phyloP scores from a whole-genome alignment of 305 asterid genomes.

The Fraxinus baroniana region DNA sequence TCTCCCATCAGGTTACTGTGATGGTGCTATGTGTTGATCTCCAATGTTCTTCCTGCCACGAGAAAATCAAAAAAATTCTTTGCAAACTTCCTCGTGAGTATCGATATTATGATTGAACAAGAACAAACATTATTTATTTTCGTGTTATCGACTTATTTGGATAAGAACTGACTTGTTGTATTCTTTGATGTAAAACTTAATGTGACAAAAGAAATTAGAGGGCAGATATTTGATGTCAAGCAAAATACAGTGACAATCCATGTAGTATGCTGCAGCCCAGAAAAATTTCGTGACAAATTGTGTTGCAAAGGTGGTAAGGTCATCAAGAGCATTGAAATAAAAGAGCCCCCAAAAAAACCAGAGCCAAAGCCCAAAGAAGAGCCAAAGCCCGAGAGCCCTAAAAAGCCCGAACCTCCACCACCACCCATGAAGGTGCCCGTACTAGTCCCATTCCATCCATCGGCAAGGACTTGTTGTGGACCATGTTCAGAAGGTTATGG shows the following conservation, averaged over 20 bases:
- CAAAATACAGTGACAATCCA: conserved; percentile 41
- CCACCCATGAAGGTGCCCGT: conserved; percentile 24
- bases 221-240: conserved; percentile 52
- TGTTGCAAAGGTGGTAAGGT: conserved; percentile 46
- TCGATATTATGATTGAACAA: neutral
- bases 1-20: neutral
- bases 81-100: neutral
- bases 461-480: conserved; percentile 27
- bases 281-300: conserved; percentile 55
- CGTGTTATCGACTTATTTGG: neutral
- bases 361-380: too few relatives aligned
- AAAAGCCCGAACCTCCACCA: neutral
- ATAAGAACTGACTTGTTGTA: neutral
- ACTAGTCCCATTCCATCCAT: conserved; percentile 34
- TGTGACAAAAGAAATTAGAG: conserved; percentile 48
- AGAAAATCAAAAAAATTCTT: neutral
- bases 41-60: neutral
- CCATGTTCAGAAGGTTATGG: conserved; percentile 32
- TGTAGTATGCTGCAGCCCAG: conserved; percentile 70
- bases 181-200: neutral
- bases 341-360: neutral
- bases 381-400: too few relatives aligned
- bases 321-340: conserved; percentile 49
- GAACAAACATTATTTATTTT: too few relatives aligned
- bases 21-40: neutral